Conservation (phyloP, 805 yeast genomes). For the Brettanomyces anomalus region DNA sequence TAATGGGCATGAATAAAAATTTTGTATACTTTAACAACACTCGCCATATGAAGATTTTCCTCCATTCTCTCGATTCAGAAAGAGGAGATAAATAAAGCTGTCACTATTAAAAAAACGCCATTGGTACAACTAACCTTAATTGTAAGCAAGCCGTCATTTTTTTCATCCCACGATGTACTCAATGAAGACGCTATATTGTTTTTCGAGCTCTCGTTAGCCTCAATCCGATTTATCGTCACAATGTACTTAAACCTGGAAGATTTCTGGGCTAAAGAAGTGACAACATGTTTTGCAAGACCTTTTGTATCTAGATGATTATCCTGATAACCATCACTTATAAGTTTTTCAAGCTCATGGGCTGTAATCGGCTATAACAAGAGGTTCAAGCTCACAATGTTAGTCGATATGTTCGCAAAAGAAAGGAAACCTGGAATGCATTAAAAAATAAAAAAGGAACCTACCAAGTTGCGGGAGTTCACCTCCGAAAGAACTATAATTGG, state of each 20-base stretch:
- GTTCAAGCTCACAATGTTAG: too few relatives aligned
- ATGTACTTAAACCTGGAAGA: conserved; percentile 52
- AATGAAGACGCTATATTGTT: conserved; percentile 28
- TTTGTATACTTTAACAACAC: too few relatives aligned
- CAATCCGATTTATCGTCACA: conserved; percentile 33
- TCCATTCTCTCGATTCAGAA: conserved; percentile 1
- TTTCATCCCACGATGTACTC: conserved; percentile 50
- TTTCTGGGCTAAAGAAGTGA: conserved; percentile 29
- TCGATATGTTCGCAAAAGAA: too few relatives aligned
- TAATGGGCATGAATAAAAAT: neutral
- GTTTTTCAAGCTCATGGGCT: neutral
- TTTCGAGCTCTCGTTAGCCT: conserved; percentile 15
- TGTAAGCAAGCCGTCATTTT: conserved; percentile 44
- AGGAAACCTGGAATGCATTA: neutral
- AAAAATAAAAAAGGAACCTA: neutral
- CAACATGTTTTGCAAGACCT: conserved; percentile 10
- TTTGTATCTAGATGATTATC: too few relatives aligned
- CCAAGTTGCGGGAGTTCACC: neutral
- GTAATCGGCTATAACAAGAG: neutral
- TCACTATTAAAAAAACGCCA: neutral
- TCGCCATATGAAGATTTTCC: too few relatives aligned
- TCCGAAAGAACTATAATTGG: neutral
- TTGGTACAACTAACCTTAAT: conserved; percentile 16
- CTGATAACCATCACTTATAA: neutral
- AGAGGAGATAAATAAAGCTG: conserved; percentile 4